phyloP scores from a whole-genome alignment of 345 rosid genomes.

The Eucalyptus sp. region DNA sequence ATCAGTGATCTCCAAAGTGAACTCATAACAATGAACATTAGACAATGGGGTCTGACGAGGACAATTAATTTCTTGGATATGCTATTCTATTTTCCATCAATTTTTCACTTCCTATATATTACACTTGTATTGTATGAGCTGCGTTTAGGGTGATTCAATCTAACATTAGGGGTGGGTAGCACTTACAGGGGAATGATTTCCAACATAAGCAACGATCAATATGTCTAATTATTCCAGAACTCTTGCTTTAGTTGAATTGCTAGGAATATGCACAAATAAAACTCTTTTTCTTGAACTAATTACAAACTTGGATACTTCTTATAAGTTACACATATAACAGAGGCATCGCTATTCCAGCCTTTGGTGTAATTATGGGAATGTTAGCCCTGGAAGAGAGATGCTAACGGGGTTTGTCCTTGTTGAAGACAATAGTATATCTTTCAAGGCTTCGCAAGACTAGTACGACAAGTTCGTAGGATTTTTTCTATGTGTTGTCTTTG shows the following conservation, averaged over 20 bases:
- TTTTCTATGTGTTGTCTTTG: neutral
- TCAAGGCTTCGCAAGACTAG: neutral
- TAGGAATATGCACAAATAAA: neutral
- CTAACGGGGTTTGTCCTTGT: neutral
- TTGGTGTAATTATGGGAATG: accelerated
- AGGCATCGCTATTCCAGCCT: neutral
- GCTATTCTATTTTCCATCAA: no score
- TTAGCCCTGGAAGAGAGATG: neutral
- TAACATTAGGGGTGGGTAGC: no score
- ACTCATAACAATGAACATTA: neutral
- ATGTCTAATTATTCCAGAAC: no score
- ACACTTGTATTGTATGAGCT: no score
- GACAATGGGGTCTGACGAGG: neutral
- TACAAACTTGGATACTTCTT: neutral
- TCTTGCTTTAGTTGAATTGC: neutral
- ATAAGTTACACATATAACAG: neutral
- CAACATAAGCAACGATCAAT: no score
- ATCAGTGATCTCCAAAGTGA: neutral
- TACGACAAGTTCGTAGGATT: neutral
- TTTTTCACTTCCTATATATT: no score
- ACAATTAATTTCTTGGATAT: no score
- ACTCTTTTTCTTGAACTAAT: neutral
- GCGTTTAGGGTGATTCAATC: no score
- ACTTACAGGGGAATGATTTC: no score
- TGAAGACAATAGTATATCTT: neutral